Conservation (phyloP, 805 yeast species). For the Candida andamanensis region DNA sequence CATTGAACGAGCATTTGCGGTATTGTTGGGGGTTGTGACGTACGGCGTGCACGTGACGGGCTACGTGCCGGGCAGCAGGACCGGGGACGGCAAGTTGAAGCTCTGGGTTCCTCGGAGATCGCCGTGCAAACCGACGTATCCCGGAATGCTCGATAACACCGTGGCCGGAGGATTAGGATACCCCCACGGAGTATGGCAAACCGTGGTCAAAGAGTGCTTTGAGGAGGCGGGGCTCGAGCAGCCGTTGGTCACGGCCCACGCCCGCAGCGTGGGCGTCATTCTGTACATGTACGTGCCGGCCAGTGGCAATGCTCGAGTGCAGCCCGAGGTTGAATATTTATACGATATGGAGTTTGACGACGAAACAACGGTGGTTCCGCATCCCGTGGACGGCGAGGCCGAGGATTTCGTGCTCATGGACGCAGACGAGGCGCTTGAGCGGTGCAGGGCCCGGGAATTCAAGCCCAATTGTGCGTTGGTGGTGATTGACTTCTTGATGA, state of each 20-base stretch:
- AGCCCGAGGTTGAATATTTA: constrained; percentile 83
- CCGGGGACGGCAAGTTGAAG: constrained; percentile 38
- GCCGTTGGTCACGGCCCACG: constrained; percentile 42
- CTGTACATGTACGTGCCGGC: constrained; percentile 55
- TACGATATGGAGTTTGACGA: constrained; percentile 63
- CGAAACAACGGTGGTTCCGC: constrained; percentile 40
- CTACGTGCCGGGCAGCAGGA: constrained; percentile 45
- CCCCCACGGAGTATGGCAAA: constrained; percentile 70
- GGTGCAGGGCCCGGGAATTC: constrained; percentile 57
- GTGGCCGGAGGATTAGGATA: constrained; percentile 93
- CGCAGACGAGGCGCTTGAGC: constrained; percentile 49
- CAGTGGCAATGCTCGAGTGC: constrained; percentile 51
- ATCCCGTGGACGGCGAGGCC: constrained; percentile 52
- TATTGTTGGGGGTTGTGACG: constrained; percentile 78
- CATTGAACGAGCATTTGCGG: constrained; percentile 78
- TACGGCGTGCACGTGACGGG: constrained; percentile 91
- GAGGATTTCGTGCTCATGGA: constrained; percentile 63
- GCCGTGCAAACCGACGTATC: constrained; percentile 75
- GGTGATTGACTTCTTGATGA: constrained; percentile 76
- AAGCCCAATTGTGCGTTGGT: constrained; percentile 87
- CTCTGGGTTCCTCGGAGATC: constrained; percentile 88
- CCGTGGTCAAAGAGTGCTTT: constrained; percentile 76
- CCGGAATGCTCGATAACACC: constrained; percentile 87
- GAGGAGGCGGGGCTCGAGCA: constrained; percentile 84
- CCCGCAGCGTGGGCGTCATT: constrained; percentile 56